Percentiles rank a stretch among this genome's conserved stretches.
These are phyloP conservation scores for Fonsecaea monophora DNA, from an alignment of 2,329 filamentous ascomycete genomes.

Conservation along the genomic window DNA sequence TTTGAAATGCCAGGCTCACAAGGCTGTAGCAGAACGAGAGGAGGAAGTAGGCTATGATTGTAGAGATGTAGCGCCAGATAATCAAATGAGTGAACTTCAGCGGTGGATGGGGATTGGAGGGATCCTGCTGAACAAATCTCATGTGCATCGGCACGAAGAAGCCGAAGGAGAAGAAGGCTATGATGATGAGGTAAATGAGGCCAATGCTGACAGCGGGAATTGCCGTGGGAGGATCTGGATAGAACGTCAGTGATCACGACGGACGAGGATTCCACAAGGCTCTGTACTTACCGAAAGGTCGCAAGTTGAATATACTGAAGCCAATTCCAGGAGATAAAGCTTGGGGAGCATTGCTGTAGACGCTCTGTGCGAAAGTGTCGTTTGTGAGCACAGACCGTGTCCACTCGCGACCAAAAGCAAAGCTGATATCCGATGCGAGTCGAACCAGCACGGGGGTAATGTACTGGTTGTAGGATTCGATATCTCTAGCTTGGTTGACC, in stretches of 20 bases:
- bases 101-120: conserved; percentile 52
- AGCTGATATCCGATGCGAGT: conserved; percentile 56
- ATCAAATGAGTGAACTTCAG: conserved; percentile 53
- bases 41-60: conserved; percentile 65
- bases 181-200: conserved; percentile 70
- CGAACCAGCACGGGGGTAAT: conserved; percentile 59
- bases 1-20: conserved; percentile 68
- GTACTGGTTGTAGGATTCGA: conserved; percentile 61
- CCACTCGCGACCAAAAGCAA: conserved; percentile 57
- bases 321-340: conserved; percentile 63
- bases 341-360: conserved; percentile 53
- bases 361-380: conserved; percentile 44
- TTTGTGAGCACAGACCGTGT: conserved; percentile 41
- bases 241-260: neutral
- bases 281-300: conserved; percentile 57
- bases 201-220: conserved; percentile 67
- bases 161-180: conserved; percentile 70
- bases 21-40: conserved; percentile 68
- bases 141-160: conserved; percentile 70
- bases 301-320: conserved; percentile 63
- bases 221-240: conserved; percentile 53
- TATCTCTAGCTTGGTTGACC: conserved; percentile 63
- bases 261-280: neutral
- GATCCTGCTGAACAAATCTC: conserved; percentile 58
- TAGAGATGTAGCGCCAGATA: conserved; percentile 63